Evolutionary conservation across 495 filamentous ascomycete species (phyloP).

Genomic region (Elasticomyces elasticus): DNA sequence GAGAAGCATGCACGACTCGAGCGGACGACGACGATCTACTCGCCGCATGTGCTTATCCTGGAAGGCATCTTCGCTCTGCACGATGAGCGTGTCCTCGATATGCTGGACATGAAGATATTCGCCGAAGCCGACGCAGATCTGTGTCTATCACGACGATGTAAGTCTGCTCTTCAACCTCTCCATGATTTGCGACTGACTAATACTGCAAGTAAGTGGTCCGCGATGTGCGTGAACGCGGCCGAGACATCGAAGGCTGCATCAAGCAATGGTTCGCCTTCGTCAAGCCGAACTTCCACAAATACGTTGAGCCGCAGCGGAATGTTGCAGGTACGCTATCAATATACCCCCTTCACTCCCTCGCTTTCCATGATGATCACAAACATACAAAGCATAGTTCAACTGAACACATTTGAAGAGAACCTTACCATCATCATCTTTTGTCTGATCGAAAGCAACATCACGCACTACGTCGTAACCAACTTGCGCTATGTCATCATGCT

Average conservation of each 20-base stretch:
- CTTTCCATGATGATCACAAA: constrained; percentile 17
- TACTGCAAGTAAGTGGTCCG: constrained; percentile 53
- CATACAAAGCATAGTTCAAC: constrained; percentile 26
- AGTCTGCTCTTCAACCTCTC: constrained; percentile 25
- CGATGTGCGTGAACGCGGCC: constrained; percentile 72
- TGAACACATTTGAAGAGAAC: constrained; percentile 21
- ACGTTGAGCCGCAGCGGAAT: constrained; percentile 79
- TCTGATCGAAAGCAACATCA: constrained; percentile 8
- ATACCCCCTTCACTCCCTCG: background rate
- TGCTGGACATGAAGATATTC: constrained; percentile 95
- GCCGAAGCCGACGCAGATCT: constrained; percentile 93
- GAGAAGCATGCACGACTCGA: constrained; percentile 73
- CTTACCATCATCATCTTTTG: constrained; percentile 11
- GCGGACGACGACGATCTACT: constrained; percentile 80
- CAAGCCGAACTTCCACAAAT: constrained; percentile 88
- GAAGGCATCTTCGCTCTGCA: constrained; percentile 95
- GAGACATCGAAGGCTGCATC: constrained; percentile 87
- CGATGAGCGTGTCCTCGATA: constrained; percentile 71
- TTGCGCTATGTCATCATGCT: constrained; percentile 4
- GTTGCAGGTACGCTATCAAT: constrained; percentile 50
- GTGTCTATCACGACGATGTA: constrained; percentile 84
- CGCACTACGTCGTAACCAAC: too few species aligned
- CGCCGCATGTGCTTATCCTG: constrained; percentile 86
- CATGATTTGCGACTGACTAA: constrained; percentile 8
- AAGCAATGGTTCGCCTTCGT: constrained; percentile 97